Conservation (phyloP, 176 grass and related monocot genomes). For the Raddia distichophylla region DNA sequence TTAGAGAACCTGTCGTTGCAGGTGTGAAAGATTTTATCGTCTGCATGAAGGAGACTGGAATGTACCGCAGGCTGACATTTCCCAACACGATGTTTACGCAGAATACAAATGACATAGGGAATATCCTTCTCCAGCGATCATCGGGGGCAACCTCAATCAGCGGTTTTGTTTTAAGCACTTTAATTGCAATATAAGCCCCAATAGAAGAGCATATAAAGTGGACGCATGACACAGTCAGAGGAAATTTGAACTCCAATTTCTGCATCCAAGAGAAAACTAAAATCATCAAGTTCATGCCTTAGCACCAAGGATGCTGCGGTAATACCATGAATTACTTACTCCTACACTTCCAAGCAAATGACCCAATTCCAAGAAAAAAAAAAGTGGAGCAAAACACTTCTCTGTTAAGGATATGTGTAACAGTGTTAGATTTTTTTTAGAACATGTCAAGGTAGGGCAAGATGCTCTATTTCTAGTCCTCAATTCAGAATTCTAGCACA, state of each 20-base stretch:
- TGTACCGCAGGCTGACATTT: constrained; percentile 91
- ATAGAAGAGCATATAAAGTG: constrained; percentile 97
- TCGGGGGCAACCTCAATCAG: constrained; percentile 85
- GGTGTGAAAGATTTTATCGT: constrained; percentile 99
- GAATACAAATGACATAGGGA: constrained; percentile 98
- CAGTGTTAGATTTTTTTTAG: neutral
- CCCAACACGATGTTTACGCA: constrained; percentile 98
- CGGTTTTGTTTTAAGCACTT: constrained; percentile 76
- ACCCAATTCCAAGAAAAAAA: neutral
- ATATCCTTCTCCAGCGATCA: constrained; percentile 96
- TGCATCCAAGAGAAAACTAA: constrained; percentile 22
- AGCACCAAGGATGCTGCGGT: neutral
- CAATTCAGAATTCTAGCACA: neutral
- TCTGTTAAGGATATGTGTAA: constrained; percentile 7
- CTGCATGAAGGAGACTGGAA: constrained; percentile 97
- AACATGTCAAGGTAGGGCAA: neutral
- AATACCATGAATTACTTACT: too few species aligned
- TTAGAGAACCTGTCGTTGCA: constrained; percentile 78
- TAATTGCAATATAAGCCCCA: constrained; percentile 87
- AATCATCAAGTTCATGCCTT: constrained; percentile 3
- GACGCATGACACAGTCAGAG: constrained; percentile 90
- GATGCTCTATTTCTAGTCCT: neutral
- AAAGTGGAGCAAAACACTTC: constrained; percentile 9
- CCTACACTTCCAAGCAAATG: constrained; percentile 5
- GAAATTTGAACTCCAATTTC: constrained; percentile 97